phyloP scores from a whole-genome alignment of 768 basidiomycete genomes.

The Termitomyces sp. region DNA sequence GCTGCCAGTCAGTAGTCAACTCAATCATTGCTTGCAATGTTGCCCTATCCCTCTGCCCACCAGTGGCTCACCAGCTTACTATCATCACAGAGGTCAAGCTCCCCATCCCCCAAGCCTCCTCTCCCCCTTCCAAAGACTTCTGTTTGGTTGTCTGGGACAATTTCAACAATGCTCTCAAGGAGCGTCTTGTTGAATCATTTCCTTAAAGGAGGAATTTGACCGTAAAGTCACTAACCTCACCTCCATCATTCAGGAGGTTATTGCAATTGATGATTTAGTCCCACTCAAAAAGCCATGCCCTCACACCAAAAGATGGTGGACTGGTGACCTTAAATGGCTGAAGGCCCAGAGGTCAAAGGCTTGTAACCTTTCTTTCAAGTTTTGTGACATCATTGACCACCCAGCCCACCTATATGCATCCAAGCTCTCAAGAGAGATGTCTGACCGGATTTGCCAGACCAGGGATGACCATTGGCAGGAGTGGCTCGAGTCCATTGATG shows the following conservation, averaged over 20 bases:
- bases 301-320: neutral
- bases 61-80: slow-evolving; percentile 30
- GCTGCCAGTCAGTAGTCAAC: neutral
- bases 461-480: neutral
- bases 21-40: neutral
- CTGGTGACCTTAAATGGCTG: neutral
- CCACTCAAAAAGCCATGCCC: neutral
- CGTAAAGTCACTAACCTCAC: slow-evolving; percentile 1
- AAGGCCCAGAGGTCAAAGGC: neutral
- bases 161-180: slow-evolving; percentile 12
- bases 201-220: slow-evolving; percentile 8
- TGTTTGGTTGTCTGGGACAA: slow-evolving; percentile 17
- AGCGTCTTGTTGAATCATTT: neutral
- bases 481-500: neutral
- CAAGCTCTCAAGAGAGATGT: too few species aligned
- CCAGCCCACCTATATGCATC: too few species aligned
- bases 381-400: neutral
- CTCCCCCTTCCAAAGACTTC: slow-evolving; percentile 16
- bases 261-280: neutral
- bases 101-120: neutral
- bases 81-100: slow-evolving; percentile 23
- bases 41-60: neutral
- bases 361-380: neutral
- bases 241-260: slow-evolving; percentile 3
- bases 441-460: neutral